These are phyloP conservation scores for Ashbya aceris DNA, from an alignment of 1,139 yeast species.

Conservation along the genomic window DNA sequence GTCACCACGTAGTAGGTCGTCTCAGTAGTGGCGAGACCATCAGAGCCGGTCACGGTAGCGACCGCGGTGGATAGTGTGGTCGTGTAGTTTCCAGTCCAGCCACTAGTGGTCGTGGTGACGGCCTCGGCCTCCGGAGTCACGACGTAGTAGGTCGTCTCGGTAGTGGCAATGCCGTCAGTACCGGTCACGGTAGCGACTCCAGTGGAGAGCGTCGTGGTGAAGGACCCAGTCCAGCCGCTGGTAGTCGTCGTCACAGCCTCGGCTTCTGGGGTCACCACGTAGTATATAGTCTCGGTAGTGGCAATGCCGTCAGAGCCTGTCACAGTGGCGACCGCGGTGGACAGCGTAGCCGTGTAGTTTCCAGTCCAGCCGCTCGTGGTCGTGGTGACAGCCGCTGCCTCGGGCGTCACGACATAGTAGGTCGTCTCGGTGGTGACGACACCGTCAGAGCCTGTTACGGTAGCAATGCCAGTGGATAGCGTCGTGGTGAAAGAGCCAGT, in stretches of 20 bases:
- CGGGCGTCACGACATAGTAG: constrained; percentile 14
- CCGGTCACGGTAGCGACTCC: constrained; percentile 3
- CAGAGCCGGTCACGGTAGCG: constrained; percentile 8
- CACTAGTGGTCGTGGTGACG: constrained; percentile 7
- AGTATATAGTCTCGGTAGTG: no score
- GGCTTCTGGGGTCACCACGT: constrained; percentile 10
- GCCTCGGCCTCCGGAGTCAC: constrained; percentile 11
- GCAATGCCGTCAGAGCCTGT: no score
- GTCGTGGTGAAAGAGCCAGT: constrained; percentile 9
- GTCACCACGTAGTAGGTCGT: background rate
- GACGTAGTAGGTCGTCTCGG: constrained; percentile 7
- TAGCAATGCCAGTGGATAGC: constrained; percentile 7
- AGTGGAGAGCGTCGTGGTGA: constrained; percentile 10
- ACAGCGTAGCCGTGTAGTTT: no score
- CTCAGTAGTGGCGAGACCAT: constrained; percentile 7
- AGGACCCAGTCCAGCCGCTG: constrained; percentile 9
- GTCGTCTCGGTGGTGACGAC: constrained; percentile 8
- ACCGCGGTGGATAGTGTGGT: constrained; percentile 4
- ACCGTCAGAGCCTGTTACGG: constrained; percentile 8
- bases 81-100: constrained; percentile 9
- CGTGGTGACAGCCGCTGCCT: background rate
- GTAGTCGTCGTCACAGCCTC: constrained; percentile 2
- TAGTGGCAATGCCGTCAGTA: constrained; percentile 7
- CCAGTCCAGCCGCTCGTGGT: no score
- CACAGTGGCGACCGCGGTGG: no score